Evolutionary conservation across 148 eudicot genomes (phyloP).

Genomic region (Vaccinium vitisidaea): DNA sequence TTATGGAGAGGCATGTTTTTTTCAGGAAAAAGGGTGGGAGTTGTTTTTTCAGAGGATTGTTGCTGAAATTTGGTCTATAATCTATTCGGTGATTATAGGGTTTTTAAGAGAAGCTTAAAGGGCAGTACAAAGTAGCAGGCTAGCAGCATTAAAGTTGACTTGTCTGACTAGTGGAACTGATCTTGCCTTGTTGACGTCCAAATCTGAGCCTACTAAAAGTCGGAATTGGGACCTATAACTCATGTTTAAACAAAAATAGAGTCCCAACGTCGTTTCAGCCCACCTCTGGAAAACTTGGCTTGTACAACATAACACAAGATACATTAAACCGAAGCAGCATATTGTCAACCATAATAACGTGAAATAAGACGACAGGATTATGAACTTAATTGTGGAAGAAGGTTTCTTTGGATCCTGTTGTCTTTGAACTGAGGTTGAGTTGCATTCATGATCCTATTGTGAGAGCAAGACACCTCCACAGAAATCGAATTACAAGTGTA

Average conservation of each 20-base stretch:
- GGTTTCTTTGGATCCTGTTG: not conserved
- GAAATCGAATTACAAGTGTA: not conserved
- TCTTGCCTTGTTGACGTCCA: not conserved
- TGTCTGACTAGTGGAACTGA: not conserved
- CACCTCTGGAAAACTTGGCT: not conserved
- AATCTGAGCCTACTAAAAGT: not conserved
- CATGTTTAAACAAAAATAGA: not conserved
- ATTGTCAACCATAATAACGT: not conserved
- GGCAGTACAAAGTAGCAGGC: not conserved
- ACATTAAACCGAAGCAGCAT: not conserved
- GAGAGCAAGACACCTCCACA: not conserved
- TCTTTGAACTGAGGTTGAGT: not conserved
- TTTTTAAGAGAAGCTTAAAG: slow-evolving; percentile 8
- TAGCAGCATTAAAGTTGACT: not conserved
- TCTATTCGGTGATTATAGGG: not conserved
- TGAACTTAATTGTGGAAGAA: not conserved
- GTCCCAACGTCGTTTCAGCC: not conserved
- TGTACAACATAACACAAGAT: not conserved
- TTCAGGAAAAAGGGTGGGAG: not conserved
- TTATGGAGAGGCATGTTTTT: not conserved
- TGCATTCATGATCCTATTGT: not conserved
- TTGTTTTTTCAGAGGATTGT: not conserved
- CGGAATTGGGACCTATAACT: not conserved
- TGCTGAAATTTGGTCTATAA: not conserved
- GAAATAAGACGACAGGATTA: not conserved